Conservation (phyloP, 208 protist genomes). For the Crithidia expoeki region DNA sequence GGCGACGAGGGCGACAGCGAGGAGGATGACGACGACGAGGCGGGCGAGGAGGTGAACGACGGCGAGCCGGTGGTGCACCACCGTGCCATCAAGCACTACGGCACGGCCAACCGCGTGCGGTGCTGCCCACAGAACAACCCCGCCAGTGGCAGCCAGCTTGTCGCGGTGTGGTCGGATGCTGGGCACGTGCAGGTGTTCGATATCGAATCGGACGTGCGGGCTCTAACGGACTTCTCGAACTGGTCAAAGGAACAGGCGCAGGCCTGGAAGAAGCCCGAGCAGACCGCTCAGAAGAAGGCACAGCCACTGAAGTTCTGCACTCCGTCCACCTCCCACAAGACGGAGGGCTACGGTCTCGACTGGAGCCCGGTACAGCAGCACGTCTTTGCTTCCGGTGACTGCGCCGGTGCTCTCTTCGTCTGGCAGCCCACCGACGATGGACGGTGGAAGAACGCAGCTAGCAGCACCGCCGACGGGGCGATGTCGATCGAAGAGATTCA, state of each 20-base stretch:
- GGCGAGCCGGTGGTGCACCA: slow-evolving; percentile 89
- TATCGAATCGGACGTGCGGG: slow-evolving; percentile 69
- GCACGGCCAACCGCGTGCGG: slow-evolving; percentile 92
- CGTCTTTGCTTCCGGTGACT: slow-evolving; percentile 93
- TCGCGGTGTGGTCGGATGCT: slow-evolving; percentile 95
- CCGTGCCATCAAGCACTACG: slow-evolving; percentile 83
- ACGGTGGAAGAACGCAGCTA: slow-evolving; percentile 70
- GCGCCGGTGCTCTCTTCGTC: slow-evolving; percentile 89
- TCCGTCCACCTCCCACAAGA: slow-evolving; percentile 80
- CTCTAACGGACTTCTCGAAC: slow-evolving; percentile 82
- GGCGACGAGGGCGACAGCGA: slow-evolving; percentile 73
- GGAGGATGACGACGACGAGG: slow-evolving; percentile 80
- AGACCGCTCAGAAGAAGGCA: slow-evolving; percentile 15
- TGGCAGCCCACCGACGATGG: slow-evolving; percentile 84
- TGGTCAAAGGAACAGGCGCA: slow-evolving; percentile 82
- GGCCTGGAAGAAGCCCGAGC: slow-evolving; percentile 45
- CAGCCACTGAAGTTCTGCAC: slow-evolving; percentile 79
- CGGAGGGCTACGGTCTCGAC: slow-evolving; percentile 97
- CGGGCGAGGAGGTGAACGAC: slow-evolving; percentile 80
- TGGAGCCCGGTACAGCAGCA: slow-evolving; percentile 89
- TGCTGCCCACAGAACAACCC: slow-evolving; percentile 81
- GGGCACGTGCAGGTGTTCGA: slow-evolving; percentile 96
- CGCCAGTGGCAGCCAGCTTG: slow-evolving; percentile 59
- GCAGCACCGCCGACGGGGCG: slow-evolving; percentile 48
- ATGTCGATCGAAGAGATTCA: slow-evolving; percentile 97